These are phyloP conservation scores for Cardamine occulta DNA, from an alignment of 345 rosid species.

Conservation along the genomic window DNA sequence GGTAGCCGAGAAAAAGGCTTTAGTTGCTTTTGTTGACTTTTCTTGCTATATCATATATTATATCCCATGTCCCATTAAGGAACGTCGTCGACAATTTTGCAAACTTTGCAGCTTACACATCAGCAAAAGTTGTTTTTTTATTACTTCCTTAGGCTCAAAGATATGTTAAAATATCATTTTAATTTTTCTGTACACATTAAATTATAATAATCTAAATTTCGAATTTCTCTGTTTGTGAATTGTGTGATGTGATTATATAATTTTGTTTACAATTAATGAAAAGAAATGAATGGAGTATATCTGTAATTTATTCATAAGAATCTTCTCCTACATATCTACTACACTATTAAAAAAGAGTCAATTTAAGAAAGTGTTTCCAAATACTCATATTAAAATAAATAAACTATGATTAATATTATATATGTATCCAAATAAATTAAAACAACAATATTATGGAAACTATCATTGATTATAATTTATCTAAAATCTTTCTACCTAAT, in stretches of 20 bases:
- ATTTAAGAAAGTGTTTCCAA: too few relatives aligned
- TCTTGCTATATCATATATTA: background rate
- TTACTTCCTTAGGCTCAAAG: background rate
- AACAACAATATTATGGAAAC: too few relatives aligned
- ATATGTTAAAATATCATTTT: background rate
- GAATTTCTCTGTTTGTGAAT: background rate
- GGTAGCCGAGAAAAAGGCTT: conserved; percentile 2
- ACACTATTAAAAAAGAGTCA: too few relatives aligned
- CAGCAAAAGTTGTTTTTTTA: background rate
- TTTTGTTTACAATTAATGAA: background rate
- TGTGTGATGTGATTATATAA: too few relatives aligned
- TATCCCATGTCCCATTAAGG: background rate
- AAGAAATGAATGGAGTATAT: background rate
- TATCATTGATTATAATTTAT: too few relatives aligned
- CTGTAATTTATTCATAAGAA: background rate
- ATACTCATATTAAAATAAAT: too few relatives aligned
- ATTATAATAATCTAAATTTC: background rate
- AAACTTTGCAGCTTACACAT: background rate
- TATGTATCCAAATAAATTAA: too few relatives aligned
- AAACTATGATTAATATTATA: too few relatives aligned
- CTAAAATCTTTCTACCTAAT: too few relatives aligned
- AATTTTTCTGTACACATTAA: background rate
- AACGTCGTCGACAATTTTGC: conserved; percentile 6
- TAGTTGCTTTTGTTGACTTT: conserved; percentile 19
- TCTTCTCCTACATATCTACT: background rate